Base-by-base conservation (phyloP, 495 filamentous ascomycete species). In the Ramalina intermedia region DNA sequence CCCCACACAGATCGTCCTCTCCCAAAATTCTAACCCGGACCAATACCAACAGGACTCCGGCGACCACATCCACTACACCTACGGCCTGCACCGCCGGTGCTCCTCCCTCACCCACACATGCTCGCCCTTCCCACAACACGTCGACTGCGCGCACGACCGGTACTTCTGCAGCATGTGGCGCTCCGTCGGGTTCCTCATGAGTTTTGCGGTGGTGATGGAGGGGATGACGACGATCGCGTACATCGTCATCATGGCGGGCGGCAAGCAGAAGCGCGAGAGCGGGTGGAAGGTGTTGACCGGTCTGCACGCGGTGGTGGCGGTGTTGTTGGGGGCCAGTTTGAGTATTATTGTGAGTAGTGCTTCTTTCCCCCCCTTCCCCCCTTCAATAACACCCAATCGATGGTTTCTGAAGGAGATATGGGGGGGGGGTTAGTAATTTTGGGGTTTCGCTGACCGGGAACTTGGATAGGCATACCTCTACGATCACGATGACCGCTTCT, bases 131-230 rank as follows among this genome's bases (percentile, higher is more conserved):
- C 80, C 81, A 7, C 64, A 68, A 50, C 66, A 72, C 51, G 70
- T 76, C 42, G 83, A 85, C 65, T 87, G 82, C 66, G 73, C 78
- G 53, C 79, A 75, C 56, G 75, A 85, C 58, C 74, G 79, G 26
- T 77, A 80, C 63, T 94, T 96, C 71, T 94, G 90, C 66, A 82
- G 78, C 52, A 83, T 93, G 76, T 96, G 90, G 90, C 76, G 85
- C 29, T 81, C 79, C 38, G 78, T 86, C 48, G 87, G 84, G 9
- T 95, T 94, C 62, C 66, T 94, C 46, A 86, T 94, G 77, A 82
- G 75, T 46, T 83, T 94, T 54, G 75, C 83, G 21, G 71, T 85
- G 33, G 76, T 94, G 36, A 54, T 88, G 26, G 78, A 94, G 66
- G 73, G 84, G 16, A 82, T 82, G 46, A 79, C 76, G 39, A 60